These are phyloP conservation scores for Neospermospora avenae DNA, from an alignment of 2,329 filamentous ascomycete species.

Conservation along the genomic window DNA sequence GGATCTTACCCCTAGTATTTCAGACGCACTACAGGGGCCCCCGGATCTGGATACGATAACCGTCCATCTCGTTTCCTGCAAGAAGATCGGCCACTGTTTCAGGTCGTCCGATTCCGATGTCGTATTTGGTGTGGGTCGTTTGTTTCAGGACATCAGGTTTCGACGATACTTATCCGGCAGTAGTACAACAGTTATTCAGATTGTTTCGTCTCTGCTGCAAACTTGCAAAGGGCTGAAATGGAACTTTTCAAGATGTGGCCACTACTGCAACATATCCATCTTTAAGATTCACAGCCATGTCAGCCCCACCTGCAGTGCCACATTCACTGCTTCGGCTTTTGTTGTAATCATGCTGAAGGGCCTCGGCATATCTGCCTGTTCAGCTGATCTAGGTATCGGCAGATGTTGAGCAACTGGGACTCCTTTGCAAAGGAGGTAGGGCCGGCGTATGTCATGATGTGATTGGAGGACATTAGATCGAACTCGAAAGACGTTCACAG, in stretches of 20 bases:
- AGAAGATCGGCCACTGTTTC: neutral
- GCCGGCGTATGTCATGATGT: too few species aligned
- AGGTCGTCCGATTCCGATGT: neutral
- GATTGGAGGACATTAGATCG: too few species aligned
- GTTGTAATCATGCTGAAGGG: neutral
- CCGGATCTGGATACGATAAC: neutral
- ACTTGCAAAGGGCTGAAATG: neutral
- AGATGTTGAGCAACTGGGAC: too few species aligned
- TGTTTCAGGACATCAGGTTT: neutral
- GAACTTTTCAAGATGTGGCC: neutral
- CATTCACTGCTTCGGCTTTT: neutral
- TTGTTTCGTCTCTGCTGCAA: neutral
- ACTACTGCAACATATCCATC: too few species aligned
- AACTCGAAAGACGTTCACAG: too few species aligned
- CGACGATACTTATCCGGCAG: neutral
- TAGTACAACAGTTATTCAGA: neutral
- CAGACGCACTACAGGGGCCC: neutral
- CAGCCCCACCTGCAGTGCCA: too few species aligned
- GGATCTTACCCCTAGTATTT: neutral
- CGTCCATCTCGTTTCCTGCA: neutral
- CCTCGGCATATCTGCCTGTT: too few species aligned
- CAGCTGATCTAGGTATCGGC: too few species aligned
- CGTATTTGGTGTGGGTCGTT: neutral
- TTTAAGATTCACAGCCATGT: too few species aligned
- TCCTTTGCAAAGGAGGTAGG: too few species aligned